Evolutionary conservation across 768 basidiomycete genomes (phyloP), one percentile per base, ranked within the genome.

Genomic region (Trametes elegans): DNA sequence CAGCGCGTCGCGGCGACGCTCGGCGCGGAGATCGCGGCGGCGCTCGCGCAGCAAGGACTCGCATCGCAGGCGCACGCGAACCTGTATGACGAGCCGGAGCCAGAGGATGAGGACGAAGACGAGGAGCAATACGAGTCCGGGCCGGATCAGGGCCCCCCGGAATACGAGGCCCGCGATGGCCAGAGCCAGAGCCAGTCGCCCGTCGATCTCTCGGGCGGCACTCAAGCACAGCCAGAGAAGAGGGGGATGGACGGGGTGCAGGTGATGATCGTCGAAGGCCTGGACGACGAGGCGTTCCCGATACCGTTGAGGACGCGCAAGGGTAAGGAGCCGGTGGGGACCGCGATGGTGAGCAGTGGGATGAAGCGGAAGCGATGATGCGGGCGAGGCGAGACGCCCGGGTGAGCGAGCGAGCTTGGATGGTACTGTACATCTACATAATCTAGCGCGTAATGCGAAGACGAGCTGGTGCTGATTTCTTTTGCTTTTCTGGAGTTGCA

Each of bases 1-100:
- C 77, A 78, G 23, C 80, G 82, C 14, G 83, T 89, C 16, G 87
- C 62, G 10, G 58, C 85, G n/a, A 87, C 80, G 55, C 87, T 91
- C 59, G 88, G 86, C 53, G 86, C 84, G 5, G 88, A 88, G 66
- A 85, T 91, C 57, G 88, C 88, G 8, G 87, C 87, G 23, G 87
- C 87, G 0, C 84, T 92, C 59, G 89, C 86, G 4, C 84, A 89
- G 61, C 47, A 53, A 21, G 42, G 47, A 24, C 34, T 27, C 4
- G 16, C 27, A 16, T 31, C 35, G 40, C 16, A 79, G 40, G 80
- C 79, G 40, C 82, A 78, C 5, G 80, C 80, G 19, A 81, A 46
- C 45, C 23, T 58, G 40, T 58, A 84, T 16, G 84, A 70, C 21
- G 72, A 76, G 6, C 68, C 62, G 40, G 83, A 79, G 5, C 81